These are phyloP conservation scores for Fusarium sacchari DNA, from an alignment of 2,329 filamentous ascomycete genomes.

Conservation along the genomic window DNA sequence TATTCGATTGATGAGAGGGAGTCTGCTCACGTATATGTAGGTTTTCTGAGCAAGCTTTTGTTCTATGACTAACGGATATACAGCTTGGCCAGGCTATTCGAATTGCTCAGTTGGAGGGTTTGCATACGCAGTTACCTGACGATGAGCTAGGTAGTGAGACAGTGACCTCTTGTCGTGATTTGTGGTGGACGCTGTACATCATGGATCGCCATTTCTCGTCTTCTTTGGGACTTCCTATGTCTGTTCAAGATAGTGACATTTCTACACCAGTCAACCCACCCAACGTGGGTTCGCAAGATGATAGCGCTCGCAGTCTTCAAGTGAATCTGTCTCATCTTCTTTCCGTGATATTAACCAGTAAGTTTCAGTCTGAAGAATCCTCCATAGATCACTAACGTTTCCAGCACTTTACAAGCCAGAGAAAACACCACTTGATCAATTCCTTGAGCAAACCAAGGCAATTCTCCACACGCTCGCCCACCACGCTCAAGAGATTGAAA, in stretches of 20 bases:
- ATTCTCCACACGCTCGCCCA: slow-evolving; percentile 51
- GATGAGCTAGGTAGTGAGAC: slow-evolving; percentile 47
- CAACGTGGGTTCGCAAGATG: slow-evolving; percentile 40
- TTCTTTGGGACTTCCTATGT: slow-evolving; percentile 52
- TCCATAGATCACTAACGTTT: neutral
- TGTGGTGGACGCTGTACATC: slow-evolving; percentile 56
- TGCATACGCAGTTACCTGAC: slow-evolving; percentile 54
- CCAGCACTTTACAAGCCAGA: slow-evolving; percentile 50
- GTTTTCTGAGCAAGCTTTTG: neutral
- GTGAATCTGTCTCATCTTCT: slow-evolving; percentile 50
- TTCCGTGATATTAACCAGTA: slow-evolving; percentile 51
- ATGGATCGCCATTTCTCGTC: slow-evolving; percentile 54
- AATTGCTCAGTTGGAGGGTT: slow-evolving; percentile 53
- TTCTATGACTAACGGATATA: neutral
- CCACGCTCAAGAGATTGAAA: slow-evolving; percentile 53
- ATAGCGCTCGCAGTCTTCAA: slow-evolving; percentile 48
- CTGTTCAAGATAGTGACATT: slow-evolving; percentile 52
- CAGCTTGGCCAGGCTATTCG: slow-evolving; percentile 54
- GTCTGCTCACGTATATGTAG: slow-evolving; percentile 44
- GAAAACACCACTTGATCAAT: slow-evolving; percentile 47
- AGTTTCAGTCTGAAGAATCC: neutral
- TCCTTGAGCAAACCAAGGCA: slow-evolving; percentile 50
- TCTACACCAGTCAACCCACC: slow-evolving; percentile 47
- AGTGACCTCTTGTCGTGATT: slow-evolving; percentile 47
- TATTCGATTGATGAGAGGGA: slow-evolving; percentile 53